phyloP scores from a whole-genome alignment of 306 rosid genomes.

The Erythrophleum fordii region DNA sequence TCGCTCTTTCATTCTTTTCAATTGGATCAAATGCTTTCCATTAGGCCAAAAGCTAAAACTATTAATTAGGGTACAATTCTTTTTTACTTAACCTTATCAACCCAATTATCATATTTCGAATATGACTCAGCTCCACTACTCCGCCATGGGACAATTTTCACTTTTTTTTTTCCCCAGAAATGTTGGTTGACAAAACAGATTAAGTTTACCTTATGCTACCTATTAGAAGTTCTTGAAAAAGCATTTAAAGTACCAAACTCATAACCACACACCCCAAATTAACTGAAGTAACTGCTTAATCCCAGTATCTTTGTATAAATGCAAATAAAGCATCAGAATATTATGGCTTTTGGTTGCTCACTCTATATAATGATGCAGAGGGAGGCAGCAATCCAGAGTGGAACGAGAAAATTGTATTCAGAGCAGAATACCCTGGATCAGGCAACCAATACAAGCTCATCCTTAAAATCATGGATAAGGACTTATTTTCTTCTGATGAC shows the following conservation, averaged over 20 bases:
- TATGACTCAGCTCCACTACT: background rate
- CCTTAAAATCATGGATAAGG: constrained; percentile 79
- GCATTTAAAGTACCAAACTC: background rate
- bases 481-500: constrained; percentile 79
- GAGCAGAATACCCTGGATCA: constrained; percentile 80
- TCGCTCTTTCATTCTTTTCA: background rate
- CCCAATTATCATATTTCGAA: background rate
- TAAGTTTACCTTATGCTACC: background rate
- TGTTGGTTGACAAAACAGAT: background rate
- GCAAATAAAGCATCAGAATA: background rate
- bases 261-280: background rate
- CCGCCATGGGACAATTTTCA: too few relatives aligned
- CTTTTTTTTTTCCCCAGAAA: too few relatives aligned
- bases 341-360: background rate
- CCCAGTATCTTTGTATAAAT: background rate
- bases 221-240: background rate
- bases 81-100: background rate
- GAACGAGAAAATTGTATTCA: constrained; percentile 79
- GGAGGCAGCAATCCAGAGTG: constrained; percentile 69
- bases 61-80: background rate
- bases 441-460: constrained; percentile 67
- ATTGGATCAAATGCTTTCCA: background rate
- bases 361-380: constrained; percentile 53
- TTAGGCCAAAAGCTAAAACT: background rate
- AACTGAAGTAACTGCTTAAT: background rate